These are phyloP conservation scores for Ophioceras dolichostomum DNA, from an alignment of 2,329 filamentous ascomycete genomes.

Conservation along the genomic window DNA sequence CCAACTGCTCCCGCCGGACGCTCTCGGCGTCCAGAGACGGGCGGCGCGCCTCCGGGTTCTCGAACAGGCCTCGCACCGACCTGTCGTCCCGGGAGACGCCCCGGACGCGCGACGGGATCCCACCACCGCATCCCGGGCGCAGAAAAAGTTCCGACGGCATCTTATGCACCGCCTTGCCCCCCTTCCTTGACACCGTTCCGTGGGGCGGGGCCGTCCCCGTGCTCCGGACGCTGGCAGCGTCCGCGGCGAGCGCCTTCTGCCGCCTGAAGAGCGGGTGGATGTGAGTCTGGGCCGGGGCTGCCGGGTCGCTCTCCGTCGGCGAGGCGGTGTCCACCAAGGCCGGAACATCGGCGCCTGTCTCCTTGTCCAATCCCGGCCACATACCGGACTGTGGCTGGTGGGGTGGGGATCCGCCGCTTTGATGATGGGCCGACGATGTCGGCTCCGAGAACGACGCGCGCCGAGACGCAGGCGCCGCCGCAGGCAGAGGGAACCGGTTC, in stretches of 20 bases:
- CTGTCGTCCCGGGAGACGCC: neutral
- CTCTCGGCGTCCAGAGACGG: neutral
- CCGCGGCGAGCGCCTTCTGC: neutral
- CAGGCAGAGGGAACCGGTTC: neutral
- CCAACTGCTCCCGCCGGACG: neutral
- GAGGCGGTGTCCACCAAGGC: too few species aligned
- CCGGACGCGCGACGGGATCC: neutral
- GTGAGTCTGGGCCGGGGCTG: neutral
- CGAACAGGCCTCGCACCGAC: constrained; percentile 1
- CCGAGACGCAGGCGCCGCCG: too few species aligned
- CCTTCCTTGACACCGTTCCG: too few species aligned
- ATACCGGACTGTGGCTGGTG: too few species aligned
- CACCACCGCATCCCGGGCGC: neutral
- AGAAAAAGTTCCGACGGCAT: constrained; percentile 1
- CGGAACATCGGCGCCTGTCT: too few species aligned
- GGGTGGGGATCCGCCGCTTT: too few species aligned
- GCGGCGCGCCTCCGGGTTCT: neutral
- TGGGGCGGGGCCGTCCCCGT: too few species aligned
- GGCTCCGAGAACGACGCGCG: too few species aligned
- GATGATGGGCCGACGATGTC: too few species aligned
- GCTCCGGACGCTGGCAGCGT: too few species aligned
- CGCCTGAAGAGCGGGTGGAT: neutral
- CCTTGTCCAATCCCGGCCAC: too few species aligned
- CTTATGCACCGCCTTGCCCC: constrained; percentile 1
- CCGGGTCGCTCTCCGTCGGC: too few species aligned